Percentiles rank a stretch among this genome's conserved stretches.
phyloP scores from a whole-genome alignment of 169 alveolate genomes.

The Neospora caninum region DNA sequence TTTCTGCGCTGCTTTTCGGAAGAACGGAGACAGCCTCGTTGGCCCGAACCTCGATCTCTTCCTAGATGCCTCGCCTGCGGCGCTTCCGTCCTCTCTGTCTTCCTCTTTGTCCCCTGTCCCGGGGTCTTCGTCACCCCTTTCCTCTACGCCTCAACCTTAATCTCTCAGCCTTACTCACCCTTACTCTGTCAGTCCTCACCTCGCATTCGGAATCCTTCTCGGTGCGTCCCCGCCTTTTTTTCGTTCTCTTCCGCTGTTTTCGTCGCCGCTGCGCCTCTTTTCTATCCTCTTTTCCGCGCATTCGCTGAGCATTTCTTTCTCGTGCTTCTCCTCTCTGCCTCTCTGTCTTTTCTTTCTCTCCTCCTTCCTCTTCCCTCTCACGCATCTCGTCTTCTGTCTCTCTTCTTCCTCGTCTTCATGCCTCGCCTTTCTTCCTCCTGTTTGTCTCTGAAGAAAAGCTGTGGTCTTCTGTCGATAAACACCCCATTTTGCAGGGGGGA shows the following conservation, averaged over 20 bases:
- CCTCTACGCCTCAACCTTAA: neutral
- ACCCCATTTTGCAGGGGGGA: too few species aligned
- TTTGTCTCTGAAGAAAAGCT: too few species aligned
- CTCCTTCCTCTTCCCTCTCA: too few species aligned
- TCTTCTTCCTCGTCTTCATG: too few species aligned
- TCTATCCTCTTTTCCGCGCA: neutral
- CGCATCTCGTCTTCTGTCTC: too few species aligned
- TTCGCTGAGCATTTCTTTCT: neutral
- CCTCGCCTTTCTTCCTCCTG: too few species aligned
- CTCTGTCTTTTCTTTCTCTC: too few species aligned
- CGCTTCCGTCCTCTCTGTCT: neutral
- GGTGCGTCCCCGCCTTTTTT: neutral
- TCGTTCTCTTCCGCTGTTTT: neutral
- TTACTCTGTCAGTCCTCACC: neutral
- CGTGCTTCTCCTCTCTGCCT: neutral
- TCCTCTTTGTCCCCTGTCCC: neutral
- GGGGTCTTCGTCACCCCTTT: neutral
- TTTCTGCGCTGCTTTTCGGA: conserved; percentile 57
- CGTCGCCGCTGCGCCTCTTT: neutral
- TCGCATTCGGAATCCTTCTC: too few species aligned
- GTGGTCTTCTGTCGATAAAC: too few species aligned
- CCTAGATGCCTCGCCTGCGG: neutral
- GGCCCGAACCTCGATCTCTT: neutral
- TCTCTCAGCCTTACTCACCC: neutral
- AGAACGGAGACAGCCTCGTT: conserved; percentile 36